These are phyloP conservation scores for Eimeria praecox DNA, from an alignment of 169 alveolate genomes.

Conservation along the genomic window DNA sequence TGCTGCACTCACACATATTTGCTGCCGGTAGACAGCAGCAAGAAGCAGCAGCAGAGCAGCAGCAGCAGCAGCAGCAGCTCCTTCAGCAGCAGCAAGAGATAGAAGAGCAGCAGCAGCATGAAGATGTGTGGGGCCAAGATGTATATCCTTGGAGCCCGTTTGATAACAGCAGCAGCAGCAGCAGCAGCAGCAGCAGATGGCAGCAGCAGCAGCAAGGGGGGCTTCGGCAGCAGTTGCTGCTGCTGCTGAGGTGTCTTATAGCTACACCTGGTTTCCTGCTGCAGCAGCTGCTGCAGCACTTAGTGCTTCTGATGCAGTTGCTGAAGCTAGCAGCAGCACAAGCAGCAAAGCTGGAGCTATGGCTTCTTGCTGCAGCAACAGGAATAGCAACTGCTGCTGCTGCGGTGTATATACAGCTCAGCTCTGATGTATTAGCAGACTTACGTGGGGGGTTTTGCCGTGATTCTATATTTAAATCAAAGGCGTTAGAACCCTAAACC, in stretches of 20 bases:
- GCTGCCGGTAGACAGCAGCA: not conserved
- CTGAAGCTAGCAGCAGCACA: slow-evolving; percentile 53
- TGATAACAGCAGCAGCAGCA: slow-evolving; percentile 32
- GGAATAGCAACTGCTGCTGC: slow-evolving; percentile 69
- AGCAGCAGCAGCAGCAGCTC: slow-evolving; percentile 41
- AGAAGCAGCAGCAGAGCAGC: slow-evolving; percentile 5
- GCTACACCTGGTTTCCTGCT: slow-evolving; percentile 10
- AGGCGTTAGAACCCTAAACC: slow-evolving; percentile 31
- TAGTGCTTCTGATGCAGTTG: slow-evolving; percentile 37
- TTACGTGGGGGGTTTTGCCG: slow-evolving; percentile 44
- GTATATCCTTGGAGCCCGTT: slow-evolving; percentile 1
- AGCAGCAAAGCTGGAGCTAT: slow-evolving; percentile 46
- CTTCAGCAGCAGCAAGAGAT: slow-evolving; percentile 14
- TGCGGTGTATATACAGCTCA: slow-evolving; percentile 69
- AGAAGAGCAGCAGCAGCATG: slow-evolving; percentile 20
- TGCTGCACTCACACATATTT: slow-evolving; percentile 8
- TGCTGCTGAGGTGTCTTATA: slow-evolving; percentile 53
- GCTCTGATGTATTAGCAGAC: slow-evolving; percentile 64
- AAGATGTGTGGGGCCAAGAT: not conserved
- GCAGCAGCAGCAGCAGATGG: slow-evolving; percentile 56
- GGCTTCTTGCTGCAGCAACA: slow-evolving; percentile 69
- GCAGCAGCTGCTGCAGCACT: slow-evolving; percentile 68
- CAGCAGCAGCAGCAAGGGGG: slow-evolving; percentile 58
- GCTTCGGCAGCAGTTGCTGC: slow-evolving; percentile 44
- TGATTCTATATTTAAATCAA: slow-evolving; percentile 12